Percentiles rank a stretch among this genome's conserved stretches.
Conservation (phyloP, 306 rosid genomes). For the Nissolia schottii region DNA sequence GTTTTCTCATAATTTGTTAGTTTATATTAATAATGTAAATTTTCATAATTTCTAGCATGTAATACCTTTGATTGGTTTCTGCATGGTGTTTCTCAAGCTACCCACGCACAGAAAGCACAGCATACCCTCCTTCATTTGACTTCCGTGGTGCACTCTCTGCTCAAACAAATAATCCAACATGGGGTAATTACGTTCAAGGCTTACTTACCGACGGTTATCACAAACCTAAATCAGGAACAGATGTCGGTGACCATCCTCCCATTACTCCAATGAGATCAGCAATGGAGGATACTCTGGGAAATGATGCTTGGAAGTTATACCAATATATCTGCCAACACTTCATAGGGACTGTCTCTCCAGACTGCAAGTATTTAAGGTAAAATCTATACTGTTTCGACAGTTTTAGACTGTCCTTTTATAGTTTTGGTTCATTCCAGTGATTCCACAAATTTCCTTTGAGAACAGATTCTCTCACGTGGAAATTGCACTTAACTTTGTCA, state of each 20-base stretch:
- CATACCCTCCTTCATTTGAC: conserved; percentile 94
- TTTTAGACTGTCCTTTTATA: not conserved
- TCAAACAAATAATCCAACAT: conserved; percentile 62
- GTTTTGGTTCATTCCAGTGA: conserved; percentile 25
- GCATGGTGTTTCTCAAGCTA: conserved; percentile 55
- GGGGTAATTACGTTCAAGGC: conserved; percentile 63
- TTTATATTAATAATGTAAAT: not conserved
- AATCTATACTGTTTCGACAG: not conserved
- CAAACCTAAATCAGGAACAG: conserved; percentile 76
- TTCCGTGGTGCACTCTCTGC: conserved; percentile 69
- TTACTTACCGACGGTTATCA: conserved; percentile 63
- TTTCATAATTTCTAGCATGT: not conserved
- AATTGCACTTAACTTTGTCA: too few relatives aligned
- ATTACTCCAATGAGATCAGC: conserved; percentile 85
- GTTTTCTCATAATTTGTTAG: conserved; percentile 32
- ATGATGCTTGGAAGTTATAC: conserved; percentile 89
- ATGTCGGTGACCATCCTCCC: conserved; percentile 98
- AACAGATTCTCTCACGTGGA: too few relatives aligned
- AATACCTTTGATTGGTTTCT: conserved; percentile 23
- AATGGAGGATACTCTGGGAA: conserved; percentile 74
- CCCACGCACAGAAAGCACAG: conserved; percentile 96
- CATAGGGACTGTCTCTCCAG: conserved; percentile 86
- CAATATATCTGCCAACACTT: conserved; percentile 90
- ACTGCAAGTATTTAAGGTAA: conserved; percentile 88
- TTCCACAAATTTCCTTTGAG: conserved; percentile 7